These are phyloP conservation scores for Euphorbia peplus DNA, from an alignment of 345 rosid genomes.

Conservation along the genomic window DNA sequence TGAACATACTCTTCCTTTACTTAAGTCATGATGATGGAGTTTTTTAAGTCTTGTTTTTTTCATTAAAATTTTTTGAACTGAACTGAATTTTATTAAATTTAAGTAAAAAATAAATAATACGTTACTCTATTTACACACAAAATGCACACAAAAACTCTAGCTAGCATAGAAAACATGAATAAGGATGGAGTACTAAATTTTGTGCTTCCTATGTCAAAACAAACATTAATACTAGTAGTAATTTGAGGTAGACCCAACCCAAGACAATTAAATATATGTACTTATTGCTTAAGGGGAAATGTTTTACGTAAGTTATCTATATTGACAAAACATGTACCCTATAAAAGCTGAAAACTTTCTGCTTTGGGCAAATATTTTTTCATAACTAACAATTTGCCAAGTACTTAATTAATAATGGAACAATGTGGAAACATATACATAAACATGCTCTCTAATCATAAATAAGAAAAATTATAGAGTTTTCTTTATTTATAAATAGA, in stretches of 20 bases:
- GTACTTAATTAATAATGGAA: background rate
- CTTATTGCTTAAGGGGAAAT: background rate
- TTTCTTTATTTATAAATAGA: no score
- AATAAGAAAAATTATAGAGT: no score
- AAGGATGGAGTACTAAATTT: background rate
- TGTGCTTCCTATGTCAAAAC: background rate
- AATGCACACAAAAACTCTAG: no score
- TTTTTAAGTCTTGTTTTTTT: no score
- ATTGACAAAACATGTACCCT: background rate
- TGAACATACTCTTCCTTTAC: no score
- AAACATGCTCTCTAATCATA: background rate
- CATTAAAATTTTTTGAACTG: no score
- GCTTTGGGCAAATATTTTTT: slow-evolving; percentile 9
- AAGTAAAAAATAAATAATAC: no score
- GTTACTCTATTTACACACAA: no score
- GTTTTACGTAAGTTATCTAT: background rate
- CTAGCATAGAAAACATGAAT: no score
- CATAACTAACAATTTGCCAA: slow-evolving; percentile 5
- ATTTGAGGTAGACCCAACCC: background rate
- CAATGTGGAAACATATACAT: background rate
- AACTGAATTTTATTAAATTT: no score
- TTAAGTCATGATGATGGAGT: no score
- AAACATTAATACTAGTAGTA: background rate
- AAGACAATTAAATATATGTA: background rate
- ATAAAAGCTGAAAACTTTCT: background rate